Evolutionary conservation across 148 eudicot species (phyloP).

Genomic region (Drosera capensis): DNA sequence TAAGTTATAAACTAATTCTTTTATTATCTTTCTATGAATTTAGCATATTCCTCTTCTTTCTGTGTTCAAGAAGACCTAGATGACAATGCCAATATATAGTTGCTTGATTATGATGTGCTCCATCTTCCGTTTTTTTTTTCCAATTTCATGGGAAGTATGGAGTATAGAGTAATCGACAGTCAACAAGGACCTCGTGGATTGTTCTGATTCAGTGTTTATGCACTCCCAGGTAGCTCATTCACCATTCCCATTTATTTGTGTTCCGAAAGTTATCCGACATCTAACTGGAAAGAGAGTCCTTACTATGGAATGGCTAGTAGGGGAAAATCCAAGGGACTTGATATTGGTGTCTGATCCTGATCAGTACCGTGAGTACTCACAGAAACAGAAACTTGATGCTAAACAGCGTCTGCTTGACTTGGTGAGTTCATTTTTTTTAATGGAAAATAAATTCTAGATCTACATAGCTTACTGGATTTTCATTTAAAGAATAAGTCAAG

Average conservation of each 20-base stretch:
- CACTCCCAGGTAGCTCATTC: slow-evolving; percentile 81
- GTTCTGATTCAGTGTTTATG: slow-evolving; percentile 7
- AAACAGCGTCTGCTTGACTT: slow-evolving; percentile 68
- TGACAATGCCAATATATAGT: too few relatives aligned
- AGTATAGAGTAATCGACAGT: too few relatives aligned
- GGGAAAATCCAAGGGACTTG: slow-evolving; percentile 77
- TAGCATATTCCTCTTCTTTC: too few relatives aligned
- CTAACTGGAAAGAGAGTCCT: slow-evolving; percentile 60
- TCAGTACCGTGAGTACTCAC: slow-evolving; percentile 21
- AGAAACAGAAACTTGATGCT: slow-evolving; percentile 43
- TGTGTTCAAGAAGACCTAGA: too few relatives aligned
- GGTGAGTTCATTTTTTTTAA: slow-evolving; percentile 22
- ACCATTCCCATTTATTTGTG: slow-evolving; percentile 46
- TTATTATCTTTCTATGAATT: too few relatives aligned
- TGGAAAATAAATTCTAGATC: not conserved
- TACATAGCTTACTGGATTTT: too few relatives aligned
- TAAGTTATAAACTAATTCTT: too few relatives aligned
- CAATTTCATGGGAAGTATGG: too few relatives aligned
- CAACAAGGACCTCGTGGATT: not conserved
- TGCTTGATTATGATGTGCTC: too few relatives aligned
- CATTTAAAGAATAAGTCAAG: too few relatives aligned
- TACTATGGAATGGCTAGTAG: slow-evolving; percentile 95
- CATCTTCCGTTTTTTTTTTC: too few relatives aligned
- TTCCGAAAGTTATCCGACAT: slow-evolving; percentile 63
- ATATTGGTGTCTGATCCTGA: slow-evolving; percentile 31